Conservation (phyloP, 371 early-diverging fungal genomes). For the Actinomortierella ambigua region DNA sequence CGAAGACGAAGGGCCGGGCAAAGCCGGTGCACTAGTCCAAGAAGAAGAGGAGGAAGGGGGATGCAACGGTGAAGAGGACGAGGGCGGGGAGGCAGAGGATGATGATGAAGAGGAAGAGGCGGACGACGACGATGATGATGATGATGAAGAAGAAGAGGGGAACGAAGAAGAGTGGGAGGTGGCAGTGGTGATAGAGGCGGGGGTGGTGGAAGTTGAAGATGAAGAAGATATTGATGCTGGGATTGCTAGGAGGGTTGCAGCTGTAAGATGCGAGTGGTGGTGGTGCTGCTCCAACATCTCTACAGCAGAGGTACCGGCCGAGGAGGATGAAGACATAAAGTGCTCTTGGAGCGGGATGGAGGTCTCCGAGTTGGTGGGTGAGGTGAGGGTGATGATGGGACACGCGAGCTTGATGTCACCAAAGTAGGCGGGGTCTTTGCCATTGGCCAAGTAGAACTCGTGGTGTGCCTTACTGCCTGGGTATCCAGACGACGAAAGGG, state of each 20-base stretch:
- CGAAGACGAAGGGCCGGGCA: too few species aligned
- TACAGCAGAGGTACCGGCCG: not conserved
- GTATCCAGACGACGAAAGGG: not conserved
- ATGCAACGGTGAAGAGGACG: conserved; percentile 14
- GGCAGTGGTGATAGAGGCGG: not conserved
- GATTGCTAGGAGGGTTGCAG: not conserved
- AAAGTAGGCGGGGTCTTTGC: conserved; percentile 3
- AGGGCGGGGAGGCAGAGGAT: too few species aligned
- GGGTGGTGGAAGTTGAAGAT: not conserved
- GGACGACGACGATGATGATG: too few species aligned
- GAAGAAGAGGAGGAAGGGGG: conserved; percentile 17
- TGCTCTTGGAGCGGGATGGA: conserved; percentile 14
- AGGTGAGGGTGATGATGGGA: conserved; percentile 35
- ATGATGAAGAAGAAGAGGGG: conserved; percentile 17
- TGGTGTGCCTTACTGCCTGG: conserved; percentile 6
- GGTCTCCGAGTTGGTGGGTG: conserved; percentile 31
- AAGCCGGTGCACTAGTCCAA: too few species aligned
- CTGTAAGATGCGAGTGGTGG: too few species aligned
- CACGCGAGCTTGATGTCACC: conserved; percentile 16
- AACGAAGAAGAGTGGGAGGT: conserved; percentile 18
- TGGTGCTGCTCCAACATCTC: not conserved
- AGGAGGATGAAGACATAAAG: not conserved
- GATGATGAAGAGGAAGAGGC: not conserved
- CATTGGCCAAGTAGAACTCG: not conserved
- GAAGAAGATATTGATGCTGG: not conserved